Evolutionary conservation across 441 rosid genomes (phyloP), one percentile per base, ranked within the genome.

Genomic region (Gossypium lobatum): DNA sequence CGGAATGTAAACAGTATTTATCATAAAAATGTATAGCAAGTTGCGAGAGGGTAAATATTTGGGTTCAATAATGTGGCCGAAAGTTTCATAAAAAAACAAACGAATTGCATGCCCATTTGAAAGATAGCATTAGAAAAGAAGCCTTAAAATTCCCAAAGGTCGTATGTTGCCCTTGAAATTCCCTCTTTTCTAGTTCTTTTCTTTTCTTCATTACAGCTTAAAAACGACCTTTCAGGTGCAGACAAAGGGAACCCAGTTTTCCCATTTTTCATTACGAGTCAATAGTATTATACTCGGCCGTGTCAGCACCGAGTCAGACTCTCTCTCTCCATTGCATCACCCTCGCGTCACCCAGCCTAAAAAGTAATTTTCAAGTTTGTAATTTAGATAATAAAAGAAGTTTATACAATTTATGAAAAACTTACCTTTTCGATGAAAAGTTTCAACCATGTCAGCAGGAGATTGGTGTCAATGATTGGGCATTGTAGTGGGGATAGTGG

Each of bases 231-330:
- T 65, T 65, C 28, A 21, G 54, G 13, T 20, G 57, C 34, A 8
- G 54, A 14, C 53, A 64, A 23, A 9, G 21, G 16, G 2, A 65
- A 13, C 1, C 25, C 28, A 42, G 39, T n/a, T 64, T 65, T 20
- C 6, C 2, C 5, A 11, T 20, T 7, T 48, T n/a, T 7, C 6
- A n/a, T 14, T 63, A 18, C 7, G 28, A 17, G 26, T 16, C 53
- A 11, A 6, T 0, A 25, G 13, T 13, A 25, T 48, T 25, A 25
- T 0, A 25, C 25, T 67, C 42, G 18, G 48, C 63, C 63, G 50
- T 31, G 61, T 70, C 73, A 54, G 73, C 63, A 31, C 48, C 73
- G 63, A 70, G 63, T 70, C 73, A 70, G 17, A 18, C 25, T 34
- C 60, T 28, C 62, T n/a, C 6, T 16, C 73, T 23, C 34, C 28